phyloP scores from a whole-genome alignment of 2,329 filamentous ascomycete species.

The Xylariaceae sp. region DNA sequence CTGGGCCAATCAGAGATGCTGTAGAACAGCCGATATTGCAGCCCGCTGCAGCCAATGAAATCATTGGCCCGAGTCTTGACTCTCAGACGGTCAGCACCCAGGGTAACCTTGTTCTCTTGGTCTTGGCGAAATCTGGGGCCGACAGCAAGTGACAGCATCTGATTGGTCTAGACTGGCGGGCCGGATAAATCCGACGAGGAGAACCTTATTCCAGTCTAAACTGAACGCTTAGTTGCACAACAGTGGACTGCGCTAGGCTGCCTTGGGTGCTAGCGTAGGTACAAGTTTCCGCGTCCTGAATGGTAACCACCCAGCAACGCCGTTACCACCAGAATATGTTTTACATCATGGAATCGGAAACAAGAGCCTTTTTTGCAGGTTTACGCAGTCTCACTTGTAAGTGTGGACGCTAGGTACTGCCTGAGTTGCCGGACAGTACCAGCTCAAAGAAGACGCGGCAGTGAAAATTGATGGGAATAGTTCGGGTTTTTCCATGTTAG shows the following conservation, averaged over 20 bases:
- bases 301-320: not conserved
- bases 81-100: not conserved
- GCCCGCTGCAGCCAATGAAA: conserved; percentile 10
- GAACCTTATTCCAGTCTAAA: conserved; percentile 5
- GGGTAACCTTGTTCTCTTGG: conserved; percentile 4
- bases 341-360: too few relatives aligned
- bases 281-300: not conserved
- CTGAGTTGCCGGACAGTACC: too few relatives aligned
- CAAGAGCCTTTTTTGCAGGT: too few relatives aligned
- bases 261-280: not conserved
- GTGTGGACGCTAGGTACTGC: too few relatives aligned
- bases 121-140: conserved; percentile 12
- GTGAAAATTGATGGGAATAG: too few relatives aligned
- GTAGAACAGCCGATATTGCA: conserved; percentile 11
- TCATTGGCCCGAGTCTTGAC: conserved; percentile 7
- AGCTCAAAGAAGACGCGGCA: too few relatives aligned
- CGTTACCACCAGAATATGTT: too few relatives aligned
- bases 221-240: conserved; percentile 2
- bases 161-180: conserved; percentile 13
- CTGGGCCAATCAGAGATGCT: conserved; percentile 14
- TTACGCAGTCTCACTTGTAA: too few relatives aligned
- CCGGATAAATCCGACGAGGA: conserved; percentile 14
- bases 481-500: too few relatives aligned
- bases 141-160: not conserved
- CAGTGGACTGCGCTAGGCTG: conserved; percentile 9